Percentiles rank a stretch among this genome's conserved stretches.
These are phyloP conservation scores for Venturia pyrina DNA, from an alignment of 2,329 filamentous ascomycete species.

Conservation along the genomic window DNA sequence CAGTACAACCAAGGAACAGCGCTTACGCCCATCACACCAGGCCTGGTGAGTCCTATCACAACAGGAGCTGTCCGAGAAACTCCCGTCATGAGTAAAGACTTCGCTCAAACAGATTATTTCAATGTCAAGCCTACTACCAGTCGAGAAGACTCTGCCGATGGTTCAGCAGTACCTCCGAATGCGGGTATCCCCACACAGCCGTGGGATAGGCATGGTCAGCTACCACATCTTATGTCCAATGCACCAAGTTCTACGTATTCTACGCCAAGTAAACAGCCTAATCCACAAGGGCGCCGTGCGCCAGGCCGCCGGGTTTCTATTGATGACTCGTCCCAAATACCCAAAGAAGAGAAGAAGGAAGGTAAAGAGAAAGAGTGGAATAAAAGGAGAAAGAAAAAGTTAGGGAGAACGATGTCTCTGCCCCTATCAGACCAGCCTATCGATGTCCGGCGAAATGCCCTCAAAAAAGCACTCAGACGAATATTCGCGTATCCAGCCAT, in stretches of 20 bases:
- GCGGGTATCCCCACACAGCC: neutral
- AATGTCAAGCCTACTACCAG: neutral
- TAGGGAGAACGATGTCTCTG: neutral
- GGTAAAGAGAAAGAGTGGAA: neutral
- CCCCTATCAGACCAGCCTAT: neutral
- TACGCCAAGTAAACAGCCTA: neutral
- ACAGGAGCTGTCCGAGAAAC: neutral
- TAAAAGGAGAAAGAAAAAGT: too few relatives aligned
- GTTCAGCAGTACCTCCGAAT: neutral
- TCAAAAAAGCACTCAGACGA: slow-evolving; percentile 58
- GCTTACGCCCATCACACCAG: neutral
- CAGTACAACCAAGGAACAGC: slow-evolving; percentile 11
- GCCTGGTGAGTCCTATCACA: neutral
- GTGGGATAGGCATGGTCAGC: neutral
- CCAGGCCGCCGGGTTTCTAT: neutral
- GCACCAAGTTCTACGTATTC: neutral
- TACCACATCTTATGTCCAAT: neutral
- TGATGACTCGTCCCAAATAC: neutral
- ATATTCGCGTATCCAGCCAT: slow-evolving; percentile 68
- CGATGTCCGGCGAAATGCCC: slow-evolving; percentile 19
- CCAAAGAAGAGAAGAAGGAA: neutral
- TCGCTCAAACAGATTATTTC: neutral
- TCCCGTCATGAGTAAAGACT: neutral
- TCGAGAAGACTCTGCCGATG: neutral
- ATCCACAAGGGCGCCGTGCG: neutral